Evolutionary conservation across 495 filamentous ascomycete genomes (phyloP).

Genomic region (Penicillium pancosmium): DNA sequence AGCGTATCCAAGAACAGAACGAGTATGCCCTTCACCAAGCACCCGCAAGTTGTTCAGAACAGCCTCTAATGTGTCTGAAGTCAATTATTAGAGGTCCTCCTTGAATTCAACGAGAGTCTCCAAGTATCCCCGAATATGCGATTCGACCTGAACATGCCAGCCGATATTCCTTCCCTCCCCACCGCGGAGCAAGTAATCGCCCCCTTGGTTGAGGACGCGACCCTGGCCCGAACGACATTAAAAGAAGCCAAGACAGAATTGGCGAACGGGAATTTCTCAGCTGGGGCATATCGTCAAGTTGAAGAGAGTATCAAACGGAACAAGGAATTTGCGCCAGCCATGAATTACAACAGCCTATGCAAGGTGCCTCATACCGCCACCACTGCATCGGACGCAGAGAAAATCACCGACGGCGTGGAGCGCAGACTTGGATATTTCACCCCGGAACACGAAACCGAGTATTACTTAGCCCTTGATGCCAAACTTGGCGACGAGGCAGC

Average conservation of each 20-base stretch:
- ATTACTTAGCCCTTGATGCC: conserved; percentile 70
- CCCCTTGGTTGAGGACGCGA: conserved; percentile 41
- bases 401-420: conserved; percentile 22
- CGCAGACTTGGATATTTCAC: conserved; percentile 62
- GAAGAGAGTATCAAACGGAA: conserved; percentile 44
- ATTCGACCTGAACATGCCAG: conserved; percentile 58
- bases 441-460: conserved; percentile 79
- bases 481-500: conserved; percentile 57
- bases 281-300: conserved; percentile 38
- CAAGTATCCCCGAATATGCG: conserved; percentile 75
- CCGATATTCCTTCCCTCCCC: conserved; percentile 40
- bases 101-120: conserved; percentile 80
- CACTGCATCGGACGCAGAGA: conserved; percentile 18
- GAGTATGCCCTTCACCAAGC: conserved; percentile 55
- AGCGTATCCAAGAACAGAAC: conserved; percentile 82
- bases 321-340: conserved; percentile 41
- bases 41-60: background rate
- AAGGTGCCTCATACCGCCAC: conserved; percentile 36
- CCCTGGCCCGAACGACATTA: conserved; percentile 40
- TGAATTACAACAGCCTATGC: conserved; percentile 36
- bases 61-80: conserved; percentile 41
- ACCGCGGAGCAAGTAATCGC: conserved; percentile 41
- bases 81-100: conserved; percentile 78
- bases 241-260: conserved; percentile 49
- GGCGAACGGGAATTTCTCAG: conserved; percentile 42